Percentiles rank a stretch among this genome's conserved stretches.
phyloP scores from a whole-genome alignment of 352 stramenopile species.

The Globisporangium apiculatum region DNA sequence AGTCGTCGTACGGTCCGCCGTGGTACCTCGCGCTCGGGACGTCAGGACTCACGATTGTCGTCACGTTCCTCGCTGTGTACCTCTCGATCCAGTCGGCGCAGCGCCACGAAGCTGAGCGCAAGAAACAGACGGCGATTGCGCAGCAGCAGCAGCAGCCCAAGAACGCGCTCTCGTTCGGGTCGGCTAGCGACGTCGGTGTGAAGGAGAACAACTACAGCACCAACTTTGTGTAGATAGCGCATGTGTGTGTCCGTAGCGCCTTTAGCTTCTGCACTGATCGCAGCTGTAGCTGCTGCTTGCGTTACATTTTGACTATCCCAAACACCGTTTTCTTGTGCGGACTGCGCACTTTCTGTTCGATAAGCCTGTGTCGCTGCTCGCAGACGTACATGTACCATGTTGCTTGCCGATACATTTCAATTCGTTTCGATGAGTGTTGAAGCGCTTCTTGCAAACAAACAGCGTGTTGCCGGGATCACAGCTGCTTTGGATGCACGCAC shows the following conservation, averaged over 20 bases:
- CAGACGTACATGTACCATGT: no score
- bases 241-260: not conserved
- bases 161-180: slow-evolving; percentile 13
- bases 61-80: slow-evolving; percentile 8
- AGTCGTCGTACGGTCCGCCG: slow-evolving; percentile 12
- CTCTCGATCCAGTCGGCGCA: slow-evolving; percentile 5
- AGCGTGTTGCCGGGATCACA: no score
- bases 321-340: no score
- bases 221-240: slow-evolving; percentile 23
- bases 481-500: no score
- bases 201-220: slow-evolving; percentile 29
- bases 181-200: slow-evolving; percentile 13
- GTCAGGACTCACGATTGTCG: slow-evolving; percentile 3
- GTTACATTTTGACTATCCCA: no score
- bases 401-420: no score
- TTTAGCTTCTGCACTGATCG: not conserved
- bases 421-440: no score
- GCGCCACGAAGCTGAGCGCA: slow-evolving; percentile 2
- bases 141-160: slow-evolving; percentile 4
- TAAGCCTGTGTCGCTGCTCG: no score
- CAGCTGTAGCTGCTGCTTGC: no score
- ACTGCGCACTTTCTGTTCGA: no score
- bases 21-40: slow-evolving; percentile 5
- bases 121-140: slow-evolving; percentile 16
- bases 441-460: no score